Evolutionary conservation across 768 basidiomycete genomes (phyloP).

Genomic region (Paxillus involutus): DNA sequence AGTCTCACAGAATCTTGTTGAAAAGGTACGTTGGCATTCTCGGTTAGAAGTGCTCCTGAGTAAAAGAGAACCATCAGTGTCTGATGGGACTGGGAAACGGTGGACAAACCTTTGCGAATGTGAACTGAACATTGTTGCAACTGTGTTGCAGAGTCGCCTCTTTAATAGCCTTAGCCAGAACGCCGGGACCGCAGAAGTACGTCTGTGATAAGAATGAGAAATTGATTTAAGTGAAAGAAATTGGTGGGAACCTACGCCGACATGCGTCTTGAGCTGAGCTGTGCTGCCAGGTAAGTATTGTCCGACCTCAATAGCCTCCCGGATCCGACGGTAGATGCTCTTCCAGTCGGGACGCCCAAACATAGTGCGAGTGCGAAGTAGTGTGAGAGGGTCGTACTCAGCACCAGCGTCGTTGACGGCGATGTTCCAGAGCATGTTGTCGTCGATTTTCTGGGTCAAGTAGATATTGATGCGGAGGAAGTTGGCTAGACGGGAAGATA

Average conservation of each 20-base stretch:
- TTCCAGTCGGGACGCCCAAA: slow-evolving; percentile 93
- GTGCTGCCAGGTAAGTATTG: slow-evolving; percentile 79
- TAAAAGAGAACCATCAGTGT: slow-evolving; percentile 6
- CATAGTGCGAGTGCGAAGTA: slow-evolving; percentile 85
- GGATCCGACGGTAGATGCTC: slow-evolving; percentile 72
- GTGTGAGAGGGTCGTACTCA: slow-evolving; percentile 86
- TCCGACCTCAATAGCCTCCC: slow-evolving; percentile 76
- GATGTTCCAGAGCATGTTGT: slow-evolving; percentile 92
- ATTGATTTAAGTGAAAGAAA: slow-evolving; percentile 5
- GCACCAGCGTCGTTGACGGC: slow-evolving; percentile 84
- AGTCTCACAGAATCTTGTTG: neutral
- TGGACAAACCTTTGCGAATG: slow-evolving; percentile 74
- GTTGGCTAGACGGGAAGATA: slow-evolving; percentile 54
- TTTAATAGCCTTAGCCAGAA: slow-evolving; percentile 74
- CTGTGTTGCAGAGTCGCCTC: slow-evolving; percentile 61
- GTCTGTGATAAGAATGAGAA: slow-evolving; percentile 45
- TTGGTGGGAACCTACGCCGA: slow-evolving; percentile 58
- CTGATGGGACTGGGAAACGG: slow-evolving; percentile 9
- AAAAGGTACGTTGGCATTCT: neutral
- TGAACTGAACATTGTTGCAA: slow-evolving; percentile 62
- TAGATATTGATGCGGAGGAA: slow-evolving; percentile 93
- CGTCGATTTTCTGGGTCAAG: slow-evolving; percentile 80
- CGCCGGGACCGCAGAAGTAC: slow-evolving; percentile 85
- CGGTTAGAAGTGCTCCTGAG: slow-evolving; percentile 60
- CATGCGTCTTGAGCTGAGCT: slow-evolving; percentile 77